A percentile compares a stretch with the other conserved stretches of the same genome.
Evolutionary conservation across 177 flowering plant genomes (phyloP).

Genomic region (Tripterygium wilfordii): DNA sequence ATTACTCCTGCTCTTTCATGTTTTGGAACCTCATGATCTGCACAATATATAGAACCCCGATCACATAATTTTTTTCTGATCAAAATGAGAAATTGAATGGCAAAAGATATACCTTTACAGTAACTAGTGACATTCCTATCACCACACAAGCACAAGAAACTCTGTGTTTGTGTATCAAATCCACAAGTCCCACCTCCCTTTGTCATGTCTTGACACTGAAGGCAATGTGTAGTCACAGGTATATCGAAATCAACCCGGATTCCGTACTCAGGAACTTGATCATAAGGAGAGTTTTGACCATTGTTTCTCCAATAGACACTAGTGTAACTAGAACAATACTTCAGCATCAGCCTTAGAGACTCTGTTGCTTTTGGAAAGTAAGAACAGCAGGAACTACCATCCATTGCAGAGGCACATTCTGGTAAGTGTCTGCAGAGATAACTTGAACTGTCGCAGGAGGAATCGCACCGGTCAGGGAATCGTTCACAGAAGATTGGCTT

Average conservation of each 20-base stretch:
- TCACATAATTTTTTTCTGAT: no score
- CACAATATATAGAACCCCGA: constrained; percentile 7
- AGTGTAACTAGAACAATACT: constrained; percentile 63
- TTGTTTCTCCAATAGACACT: constrained; percentile 76
- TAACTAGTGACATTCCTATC: constrained; percentile 62
- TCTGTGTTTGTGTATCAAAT: constrained; percentile 49
- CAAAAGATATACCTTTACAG: constrained; percentile 57
- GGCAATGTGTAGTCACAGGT: constrained; percentile 74
- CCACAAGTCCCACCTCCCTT: constrained; percentile 90
- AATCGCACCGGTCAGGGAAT: constrained; percentile 77
- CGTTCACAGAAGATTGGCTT: constrained; percentile 70
- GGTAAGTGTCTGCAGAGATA: constrained; percentile 68
- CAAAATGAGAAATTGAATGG: no score
- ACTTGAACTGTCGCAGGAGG: constrained; percentile 76
- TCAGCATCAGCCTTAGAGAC: constrained; percentile 77
- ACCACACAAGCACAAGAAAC: constrained; percentile 70
- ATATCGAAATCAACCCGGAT: constrained; percentile 76
- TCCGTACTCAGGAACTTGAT: constrained; percentile 85
- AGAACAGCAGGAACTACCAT: constrained; percentile 61
- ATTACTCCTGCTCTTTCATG: constrained; percentile 36
- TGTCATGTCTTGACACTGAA: constrained; percentile 60
- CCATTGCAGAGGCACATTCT: constrained; percentile 44
- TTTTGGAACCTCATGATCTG: constrained; percentile 30
- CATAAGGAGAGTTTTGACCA: constrained; percentile 37
- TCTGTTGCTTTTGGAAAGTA: constrained; percentile 68